Base-by-base conservation (phyloP, 805 yeast genomes). In the Candida sithepensis region DNA sequence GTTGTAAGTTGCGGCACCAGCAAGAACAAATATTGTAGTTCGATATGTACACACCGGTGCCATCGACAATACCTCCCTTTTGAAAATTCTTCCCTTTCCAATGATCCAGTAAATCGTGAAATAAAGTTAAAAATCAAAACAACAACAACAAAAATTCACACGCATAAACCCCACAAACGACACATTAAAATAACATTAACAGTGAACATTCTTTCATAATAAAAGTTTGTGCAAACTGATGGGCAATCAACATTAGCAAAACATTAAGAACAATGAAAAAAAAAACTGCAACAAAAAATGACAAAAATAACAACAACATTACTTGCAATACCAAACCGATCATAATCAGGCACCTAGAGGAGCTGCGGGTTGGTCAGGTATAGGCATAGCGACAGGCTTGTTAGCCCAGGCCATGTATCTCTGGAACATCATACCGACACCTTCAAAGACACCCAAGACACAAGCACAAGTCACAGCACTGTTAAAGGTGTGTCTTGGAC, bases 391-490 rank as follows among this genome's bases (percentile, higher is more conserved):
- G 63, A 78, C 73, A 26, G 88, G 89, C 58, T 82, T 81, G 65
- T 88, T 90, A 52, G 82, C 84, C 79, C 81, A 79, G 26, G 96
- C 96, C 78, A 86, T 80, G 63, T 82, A 81, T 73, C 97, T 82
- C 69, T 86, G 95, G 78, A 92, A 81, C 82, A 91, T 88, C 78
- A 92, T 81, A 64, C 98, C 98, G 44, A 89, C 97, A 78, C 99
- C 99, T 74, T 94, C 99, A 61, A 94, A 87, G 44, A 89, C 94
- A 64, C 97, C 99, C 64, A 94, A 77, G 58, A 94, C 80, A 77
- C 96, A 88, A 32, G 96, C 98, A 82, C 99, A 94, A 26, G 96
- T 87, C 59, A 94, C 90, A 59, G 98, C 98, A 51, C 96, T 86
- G 70, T 90, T 92, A 72, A 97, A 80, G 44, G 96, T 87, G 68